These are phyloP conservation scores for Taphrina betulina DNA, from an alignment of 1,139 yeast genomes.

Conservation along the genomic window DNA sequence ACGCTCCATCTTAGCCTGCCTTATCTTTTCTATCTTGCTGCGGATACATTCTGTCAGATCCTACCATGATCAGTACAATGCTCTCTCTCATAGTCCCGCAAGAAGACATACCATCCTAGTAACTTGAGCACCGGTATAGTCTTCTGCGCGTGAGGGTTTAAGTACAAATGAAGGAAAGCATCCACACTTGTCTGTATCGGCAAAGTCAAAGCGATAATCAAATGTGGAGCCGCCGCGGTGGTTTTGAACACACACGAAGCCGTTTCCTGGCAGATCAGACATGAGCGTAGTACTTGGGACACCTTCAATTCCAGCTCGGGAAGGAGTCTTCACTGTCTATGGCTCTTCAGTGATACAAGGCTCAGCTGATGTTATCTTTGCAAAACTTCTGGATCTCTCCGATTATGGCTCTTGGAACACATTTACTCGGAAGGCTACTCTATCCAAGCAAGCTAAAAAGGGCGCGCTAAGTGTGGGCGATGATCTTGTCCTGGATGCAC, in stretches of 20 bases:
- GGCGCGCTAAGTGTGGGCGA: not conserved
- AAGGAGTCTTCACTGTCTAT: conserved; percentile 15
- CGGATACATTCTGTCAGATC: conserved; percentile 24
- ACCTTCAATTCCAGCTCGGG: not conserved
- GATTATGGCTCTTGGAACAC: conserved; percentile 7
- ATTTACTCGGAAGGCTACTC: not conserved
- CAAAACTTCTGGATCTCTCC: not conserved
- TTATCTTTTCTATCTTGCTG: conserved; percentile 9
- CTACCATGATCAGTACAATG: not conserved
- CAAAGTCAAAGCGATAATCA: no score
- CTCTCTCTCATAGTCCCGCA: no score
- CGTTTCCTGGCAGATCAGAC: no score
- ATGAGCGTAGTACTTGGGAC: no score
- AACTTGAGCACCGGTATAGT: no score
- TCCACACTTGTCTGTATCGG: no score
- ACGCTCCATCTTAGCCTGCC: conserved; percentile 13
- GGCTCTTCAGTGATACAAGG: not conserved
- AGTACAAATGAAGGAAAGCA: no score
- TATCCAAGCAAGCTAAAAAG: no score
- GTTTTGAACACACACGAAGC: no score
- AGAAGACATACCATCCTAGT: no score
- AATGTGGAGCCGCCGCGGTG: no score
- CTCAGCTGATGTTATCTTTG: not conserved
- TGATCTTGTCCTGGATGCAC: conserved; percentile 4
- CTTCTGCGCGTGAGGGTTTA: no score